These are phyloP conservation scores for Phytopythium helicoides DNA, from an alignment of 352 stramenopile species.

Conservation along the genomic window DNA sequence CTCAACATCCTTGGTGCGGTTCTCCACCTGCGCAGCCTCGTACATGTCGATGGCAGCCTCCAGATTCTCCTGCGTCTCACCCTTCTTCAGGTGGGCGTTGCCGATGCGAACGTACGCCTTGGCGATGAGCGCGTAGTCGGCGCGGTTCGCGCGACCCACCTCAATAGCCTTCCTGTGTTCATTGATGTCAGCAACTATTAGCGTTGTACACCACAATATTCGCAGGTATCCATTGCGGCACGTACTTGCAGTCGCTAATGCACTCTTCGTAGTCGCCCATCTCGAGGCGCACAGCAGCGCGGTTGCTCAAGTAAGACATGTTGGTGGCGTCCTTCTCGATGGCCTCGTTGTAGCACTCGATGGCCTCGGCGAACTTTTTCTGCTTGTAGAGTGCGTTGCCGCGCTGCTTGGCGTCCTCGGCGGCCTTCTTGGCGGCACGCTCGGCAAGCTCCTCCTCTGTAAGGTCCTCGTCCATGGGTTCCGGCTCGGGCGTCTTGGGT, in stretches of 20 bases:
- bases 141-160: slow-evolving; percentile 92
- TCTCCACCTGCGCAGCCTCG: slow-evolving; percentile 86
- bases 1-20: slow-evolving; percentile 91
- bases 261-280: slow-evolving; percentile 94
- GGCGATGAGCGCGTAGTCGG: slow-evolving; percentile 95
- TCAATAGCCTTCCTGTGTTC: slow-evolving; percentile 90
- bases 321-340: slow-evolving; percentile 95
- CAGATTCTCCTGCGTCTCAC: slow-evolving; percentile 86
- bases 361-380: slow-evolving; percentile 93
- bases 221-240: slow-evolving; percentile 5
- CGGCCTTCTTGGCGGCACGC: slow-evolving; percentile 59
- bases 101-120: slow-evolving; percentile 95
- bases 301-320: slow-evolving; percentile 98
- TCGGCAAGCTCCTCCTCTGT: slow-evolving; percentile 81
- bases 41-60: slow-evolving; percentile 84
- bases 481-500: slow-evolving; percentile 36
- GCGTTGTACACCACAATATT: slow-evolving; percentile 6
- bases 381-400: slow-evolving; percentile 98
- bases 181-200: slow-evolving; percentile 5
- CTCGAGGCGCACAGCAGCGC: slow-evolving; percentile 96
- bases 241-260: slow-evolving; percentile 90
- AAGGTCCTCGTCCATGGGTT: slow-evolving; percentile 84
- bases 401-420: slow-evolving; percentile 91
- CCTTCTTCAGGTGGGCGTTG: slow-evolving; percentile 96
- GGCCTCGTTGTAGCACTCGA: slow-evolving; percentile 96